A percentile compares a stretch with the other conserved stretches of the same genome.
These are phyloP conservation scores for Lupinus albus DNA, from an alignment of 306 rosid species.

Conservation along the genomic window DNA sequence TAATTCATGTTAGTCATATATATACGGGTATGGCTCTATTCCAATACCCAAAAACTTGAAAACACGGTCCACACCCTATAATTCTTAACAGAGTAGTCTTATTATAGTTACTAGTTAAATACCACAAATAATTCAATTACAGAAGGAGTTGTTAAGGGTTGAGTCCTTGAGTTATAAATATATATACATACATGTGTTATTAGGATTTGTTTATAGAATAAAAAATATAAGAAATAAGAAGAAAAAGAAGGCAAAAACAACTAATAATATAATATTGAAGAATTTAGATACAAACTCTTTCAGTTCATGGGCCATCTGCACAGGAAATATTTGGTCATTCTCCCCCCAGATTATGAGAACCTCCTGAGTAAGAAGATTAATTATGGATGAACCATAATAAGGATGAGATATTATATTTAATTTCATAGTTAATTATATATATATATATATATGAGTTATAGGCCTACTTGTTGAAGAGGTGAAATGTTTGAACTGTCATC, in stretches of 20 bases:
- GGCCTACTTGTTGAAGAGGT: conserved; percentile 64
- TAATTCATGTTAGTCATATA: background rate
- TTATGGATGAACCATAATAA: background rate
- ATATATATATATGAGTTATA: background rate
- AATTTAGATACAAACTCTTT: conserved; percentile 53
- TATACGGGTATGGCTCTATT: too few species aligned
- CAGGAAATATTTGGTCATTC: conserved; percentile 70
- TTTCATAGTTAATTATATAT: background rate
- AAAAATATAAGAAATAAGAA: too few species aligned
- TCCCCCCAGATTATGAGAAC: conserved; percentile 87
- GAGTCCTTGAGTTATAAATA: too few species aligned
- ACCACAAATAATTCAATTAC: background rate
- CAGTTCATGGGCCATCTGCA: conserved; percentile 67
- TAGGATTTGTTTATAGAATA: too few species aligned
- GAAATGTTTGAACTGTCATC: conserved; percentile 52
- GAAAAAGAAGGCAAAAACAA: too few species aligned
- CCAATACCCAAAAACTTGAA: too few species aligned
- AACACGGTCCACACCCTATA: too few species aligned
- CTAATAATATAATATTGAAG: background rate
- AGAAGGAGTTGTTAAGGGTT: background rate
- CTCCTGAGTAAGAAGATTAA: conserved; percentile 48
- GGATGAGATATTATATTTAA: conserved; percentile 6
- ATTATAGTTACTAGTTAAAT: background rate
- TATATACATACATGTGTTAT: too few species aligned
- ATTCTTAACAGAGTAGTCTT: background rate